phyloP scores from a whole-genome alignment of 495 filamentous ascomycete genomes.

The Daldinia caldariorum region DNA sequence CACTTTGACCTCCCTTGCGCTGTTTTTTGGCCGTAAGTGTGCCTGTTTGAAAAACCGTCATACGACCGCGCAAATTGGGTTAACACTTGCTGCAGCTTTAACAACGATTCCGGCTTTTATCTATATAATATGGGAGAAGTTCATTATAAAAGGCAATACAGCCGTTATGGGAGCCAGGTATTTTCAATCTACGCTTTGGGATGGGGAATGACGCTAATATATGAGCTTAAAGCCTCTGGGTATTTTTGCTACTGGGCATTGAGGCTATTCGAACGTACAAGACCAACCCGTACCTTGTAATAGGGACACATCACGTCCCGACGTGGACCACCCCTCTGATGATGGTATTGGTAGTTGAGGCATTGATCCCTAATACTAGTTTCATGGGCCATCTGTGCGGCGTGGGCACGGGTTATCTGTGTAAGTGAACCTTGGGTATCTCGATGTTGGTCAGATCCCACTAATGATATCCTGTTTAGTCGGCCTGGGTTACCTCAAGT shows the following conservation, averaged over 20 bases:
- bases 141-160: conserved; percentile 70
- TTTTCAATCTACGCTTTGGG: background rate
- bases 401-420: conserved; percentile 82
- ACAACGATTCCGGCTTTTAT: conserved; percentile 79
- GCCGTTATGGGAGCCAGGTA: conserved; percentile 85
- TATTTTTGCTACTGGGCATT: conserved; percentile 83
- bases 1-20: conserved; percentile 80
- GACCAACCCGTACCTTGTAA: conserved; percentile 76
- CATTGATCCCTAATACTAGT: conserved; percentile 81
- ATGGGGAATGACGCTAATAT: conserved; percentile 4
- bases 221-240: conserved; percentile 73
- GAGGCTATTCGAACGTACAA: conserved; percentile 84
- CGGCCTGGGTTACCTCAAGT: conserved; percentile 83
- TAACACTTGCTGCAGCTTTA: conserved; percentile 64
- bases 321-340: conserved; percentile 91
- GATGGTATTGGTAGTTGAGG: conserved; percentile 71
- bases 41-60: background rate
- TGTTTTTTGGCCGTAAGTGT: conserved; percentile 89
- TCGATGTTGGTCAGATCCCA: background rate
- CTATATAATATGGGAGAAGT: conserved; percentile 76
- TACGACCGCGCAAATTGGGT: conserved; percentile 5
- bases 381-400: conserved; percentile 88
- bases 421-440: conserved; percentile 61
- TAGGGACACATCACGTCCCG: conserved; percentile 80
- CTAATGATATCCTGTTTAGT: conserved; percentile 56